phyloP scores from a whole-genome alignment of 805 yeast species.

The Komagataella pastoris region DNA sequence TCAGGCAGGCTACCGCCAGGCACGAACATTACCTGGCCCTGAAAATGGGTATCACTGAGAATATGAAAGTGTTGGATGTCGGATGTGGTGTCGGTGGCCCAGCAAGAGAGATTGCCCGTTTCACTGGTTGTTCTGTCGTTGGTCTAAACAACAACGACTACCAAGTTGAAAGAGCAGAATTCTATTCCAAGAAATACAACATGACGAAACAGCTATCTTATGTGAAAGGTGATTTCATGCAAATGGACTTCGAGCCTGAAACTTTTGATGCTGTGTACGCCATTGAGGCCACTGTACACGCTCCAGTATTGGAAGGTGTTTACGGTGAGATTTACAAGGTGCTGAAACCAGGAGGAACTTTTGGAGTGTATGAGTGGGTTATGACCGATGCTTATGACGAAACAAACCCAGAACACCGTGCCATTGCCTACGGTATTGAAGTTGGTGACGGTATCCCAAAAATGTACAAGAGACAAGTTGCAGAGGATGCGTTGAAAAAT shows the following conservation, averaged over 20 bases:
- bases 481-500: constrained; percentile 68
- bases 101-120: constrained; percentile 88
- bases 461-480: constrained; percentile 80
- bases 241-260: constrained; percentile 88
- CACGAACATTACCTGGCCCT: constrained; percentile 92
- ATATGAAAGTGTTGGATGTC: constrained; percentile 86
- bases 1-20: constrained; percentile 88
- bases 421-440: constrained; percentile 93
- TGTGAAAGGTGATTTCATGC: constrained; percentile 98
- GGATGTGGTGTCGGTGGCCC: constrained; percentile 99
- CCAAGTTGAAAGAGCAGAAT: constrained; percentile 84
- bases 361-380: constrained; percentile 99
- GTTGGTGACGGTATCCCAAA: constrained; percentile 98
- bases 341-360: constrained; percentile 93
- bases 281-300: constrained; percentile 97
- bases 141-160: constrained; percentile 97
- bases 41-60: constrained; percentile 67
- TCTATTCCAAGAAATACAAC: constrained; percentile 54
- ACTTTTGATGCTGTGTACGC: constrained; percentile 95
- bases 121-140: constrained; percentile 74
- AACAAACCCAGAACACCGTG: constrained; percentile 76
- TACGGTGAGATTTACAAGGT: constrained; percentile 90
- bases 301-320: constrained; percentile 93
- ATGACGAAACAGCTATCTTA: constrained; percentile 65
- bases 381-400: constrained; percentile 93